Evolutionary conservation across 345 rosid species (phyloP), one percentile per base, ranked within the genome.

Genomic region (Moricandia moricandioides): DNA sequence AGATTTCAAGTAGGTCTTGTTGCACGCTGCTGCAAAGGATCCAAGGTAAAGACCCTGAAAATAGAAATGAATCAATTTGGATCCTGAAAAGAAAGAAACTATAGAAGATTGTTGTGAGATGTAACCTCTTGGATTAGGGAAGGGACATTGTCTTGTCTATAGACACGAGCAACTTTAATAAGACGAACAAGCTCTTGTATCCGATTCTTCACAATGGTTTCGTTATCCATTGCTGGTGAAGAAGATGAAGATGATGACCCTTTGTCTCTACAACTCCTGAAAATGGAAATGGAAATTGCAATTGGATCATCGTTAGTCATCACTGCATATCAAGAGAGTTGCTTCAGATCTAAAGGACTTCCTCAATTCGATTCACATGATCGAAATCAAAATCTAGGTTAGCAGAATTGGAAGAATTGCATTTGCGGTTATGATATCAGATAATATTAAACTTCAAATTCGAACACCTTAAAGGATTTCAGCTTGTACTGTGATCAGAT

Each of bases 91-190:
- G n/a, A n/a, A n/a, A n/a, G 24, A 21, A 21, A 21, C 24, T 21
- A 21, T 21, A 2, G 2, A 21, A 21, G 24, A 21, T n/a, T n/a
- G n/a, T n/a, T n/a, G n/a, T 21, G 24, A 2, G 2, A 21, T 21
- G 24, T 1, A 33, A 87, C 94, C 86, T 84, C 82, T 72, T 86
- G 82, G 24, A 89, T 88, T 72, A 61, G 78, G 67, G 84, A 86
- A 3, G 85, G 88, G 60, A 79, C 79, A 69, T 58, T 82, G 47
- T 83, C 91, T 2, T 82, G 86, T 78, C 82, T 80, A 77, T 67
- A 69, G 69, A 81, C 54, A 62, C 82, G 70, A 12, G 84, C 69
- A 6, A 80, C 74, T 62, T 69, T 82, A 4, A 83, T 63, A 71
- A 75, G 86, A 27, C 86, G 83, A 80, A 66, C 70, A 69, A 88